Conservation (phyloP, 2,329 filamentous ascomycete species). For the Neopestalotiopsis sp. region DNA sequence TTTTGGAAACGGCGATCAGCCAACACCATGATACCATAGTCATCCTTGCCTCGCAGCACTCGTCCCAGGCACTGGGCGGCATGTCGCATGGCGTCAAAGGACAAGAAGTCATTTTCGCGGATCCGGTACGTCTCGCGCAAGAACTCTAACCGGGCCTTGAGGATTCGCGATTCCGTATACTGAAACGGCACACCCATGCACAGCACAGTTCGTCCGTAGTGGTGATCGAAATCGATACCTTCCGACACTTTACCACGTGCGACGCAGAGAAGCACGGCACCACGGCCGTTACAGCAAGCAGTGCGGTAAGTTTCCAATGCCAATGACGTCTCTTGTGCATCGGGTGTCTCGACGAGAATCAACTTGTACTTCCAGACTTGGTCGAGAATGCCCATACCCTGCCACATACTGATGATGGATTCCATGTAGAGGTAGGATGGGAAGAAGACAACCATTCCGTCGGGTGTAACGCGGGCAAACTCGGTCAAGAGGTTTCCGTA, state of each 20-base stretch:
- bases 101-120: conserved; percentile 94
- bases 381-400: conserved; percentile 96
- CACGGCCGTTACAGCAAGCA: conserved; percentile 95
- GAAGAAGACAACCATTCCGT: conserved; percentile 99
- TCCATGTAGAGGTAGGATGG: conserved; percentile 99
- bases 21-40: conserved; percentile 99
- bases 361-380: conserved; percentile 99
- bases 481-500: conserved; percentile 93
- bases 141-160: conserved; percentile 95
- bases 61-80: conserved; percentile 95
- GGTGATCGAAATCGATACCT: conserved; percentile 98
- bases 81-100: conserved; percentile 99
- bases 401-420: conserved; percentile 98
- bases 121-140: conserved; percentile 97
- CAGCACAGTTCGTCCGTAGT: conserved; percentile 93
- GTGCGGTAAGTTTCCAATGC: conserved; percentile 96
- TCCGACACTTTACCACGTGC: conserved; percentile 97
- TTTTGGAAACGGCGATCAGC: conserved; percentile 93
- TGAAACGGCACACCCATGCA: conserved; percentile 98
- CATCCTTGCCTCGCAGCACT: conserved; percentile 93
- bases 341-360: conserved; percentile 95
- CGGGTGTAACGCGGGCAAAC: conserved; percentile 93
- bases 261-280: conserved; percentile 91
- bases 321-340: conserved; percentile 94
- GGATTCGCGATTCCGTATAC: conserved; percentile 95